These are phyloP conservation scores for Lachancea cidri DNA, from an alignment of 805 yeast species.

Conservation along the genomic window DNA sequence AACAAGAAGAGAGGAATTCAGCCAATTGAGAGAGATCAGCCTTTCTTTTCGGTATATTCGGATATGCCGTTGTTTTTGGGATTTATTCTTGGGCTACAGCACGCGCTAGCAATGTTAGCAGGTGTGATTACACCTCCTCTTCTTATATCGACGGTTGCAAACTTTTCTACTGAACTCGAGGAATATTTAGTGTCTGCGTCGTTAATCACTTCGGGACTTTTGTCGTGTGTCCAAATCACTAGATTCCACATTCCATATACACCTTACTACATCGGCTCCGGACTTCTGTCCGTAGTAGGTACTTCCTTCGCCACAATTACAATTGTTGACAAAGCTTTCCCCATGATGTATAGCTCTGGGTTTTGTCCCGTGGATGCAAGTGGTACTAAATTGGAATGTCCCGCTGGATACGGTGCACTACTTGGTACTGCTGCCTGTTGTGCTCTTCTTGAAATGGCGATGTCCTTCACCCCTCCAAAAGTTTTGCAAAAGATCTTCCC, in stretches of 20 bases:
- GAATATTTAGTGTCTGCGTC: slow-evolving; percentile 70
- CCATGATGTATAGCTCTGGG: slow-evolving; percentile 74
- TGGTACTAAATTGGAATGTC: slow-evolving; percentile 72
- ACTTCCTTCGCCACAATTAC: slow-evolving; percentile 86
- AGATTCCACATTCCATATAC: slow-evolving; percentile 73
- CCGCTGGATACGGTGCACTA: slow-evolving; percentile 85
- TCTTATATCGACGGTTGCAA: slow-evolving; percentile 59
- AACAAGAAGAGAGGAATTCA: slow-evolving; percentile 32
- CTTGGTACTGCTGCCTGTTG: slow-evolving; percentile 77
- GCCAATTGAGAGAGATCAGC: slow-evolving; percentile 47
- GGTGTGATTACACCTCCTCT: slow-evolving; percentile 85
- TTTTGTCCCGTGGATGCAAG: slow-evolving; percentile 56
- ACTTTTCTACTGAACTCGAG: slow-evolving; percentile 43
- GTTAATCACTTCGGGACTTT: slow-evolving; percentile 62
- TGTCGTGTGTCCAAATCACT: slow-evolving; percentile 73
- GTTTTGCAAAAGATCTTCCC: slow-evolving; percentile 73
- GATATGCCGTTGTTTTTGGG: slow-evolving; percentile 82
- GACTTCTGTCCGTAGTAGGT: slow-evolving; percentile 84
- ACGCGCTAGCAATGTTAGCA: slow-evolving; percentile 84
- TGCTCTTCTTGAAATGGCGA: slow-evolving; percentile 63
- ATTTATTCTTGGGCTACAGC: slow-evolving; percentile 77
- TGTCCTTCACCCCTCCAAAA: slow-evolving; percentile 75
- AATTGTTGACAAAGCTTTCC: slow-evolving; percentile 68
- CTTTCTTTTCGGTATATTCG: slow-evolving; percentile 76
- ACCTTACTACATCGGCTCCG: slow-evolving; percentile 78